These are phyloP conservation scores for Colletotrichum lindemuthianum DNA, from an alignment of 2,329 filamentous ascomycete genomes.

Conservation along the genomic window DNA sequence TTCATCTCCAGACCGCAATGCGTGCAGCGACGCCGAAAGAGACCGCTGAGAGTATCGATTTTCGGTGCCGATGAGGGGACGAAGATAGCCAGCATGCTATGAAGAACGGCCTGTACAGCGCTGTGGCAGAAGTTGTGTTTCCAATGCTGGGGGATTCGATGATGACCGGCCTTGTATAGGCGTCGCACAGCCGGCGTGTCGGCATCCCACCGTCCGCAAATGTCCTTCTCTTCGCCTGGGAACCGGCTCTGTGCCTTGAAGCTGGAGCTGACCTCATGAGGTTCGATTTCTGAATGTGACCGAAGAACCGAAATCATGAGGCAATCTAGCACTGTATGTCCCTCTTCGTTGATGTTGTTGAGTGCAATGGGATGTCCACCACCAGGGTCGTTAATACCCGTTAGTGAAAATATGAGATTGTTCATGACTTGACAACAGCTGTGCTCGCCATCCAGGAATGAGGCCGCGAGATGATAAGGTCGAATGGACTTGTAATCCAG, in stretches of 20 bases:
- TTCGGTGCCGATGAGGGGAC: neutral
- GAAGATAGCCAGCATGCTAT: conserved; percentile 46
- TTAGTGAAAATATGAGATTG: conserved; percentile 11
- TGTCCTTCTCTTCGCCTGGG: conserved; percentile 51
- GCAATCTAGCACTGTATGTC: conserved; percentile 51
- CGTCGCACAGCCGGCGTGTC: conserved; percentile 48
- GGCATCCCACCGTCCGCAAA: conserved; percentile 55
- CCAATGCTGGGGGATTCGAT: conserved; percentile 47
- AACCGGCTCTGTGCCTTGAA: conserved; percentile 43
- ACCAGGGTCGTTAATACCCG: accelerated
- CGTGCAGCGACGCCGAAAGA: conserved; percentile 10
- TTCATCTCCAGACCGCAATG: conserved; percentile 46
- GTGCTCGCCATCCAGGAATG: conserved; percentile 47
- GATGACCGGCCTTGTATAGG: conserved; percentile 41
- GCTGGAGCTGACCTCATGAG: conserved; percentile 41
- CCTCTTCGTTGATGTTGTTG: conserved; percentile 40
- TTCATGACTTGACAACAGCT: conserved; percentile 44
- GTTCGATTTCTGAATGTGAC: conserved; percentile 45
- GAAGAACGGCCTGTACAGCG: conserved; percentile 49
- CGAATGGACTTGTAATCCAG: conserved; percentile 32
- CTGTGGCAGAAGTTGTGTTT: conserved; percentile 58
- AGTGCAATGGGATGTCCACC: neutral
- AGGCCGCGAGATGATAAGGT: conserved; percentile 49
- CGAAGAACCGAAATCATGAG: conserved; percentile 50
- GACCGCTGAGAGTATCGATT: conserved; percentile 31